Evolutionary conservation across 495 filamentous ascomycete species (phyloP).

Genomic region (Penicillium ochrochloron): DNA sequence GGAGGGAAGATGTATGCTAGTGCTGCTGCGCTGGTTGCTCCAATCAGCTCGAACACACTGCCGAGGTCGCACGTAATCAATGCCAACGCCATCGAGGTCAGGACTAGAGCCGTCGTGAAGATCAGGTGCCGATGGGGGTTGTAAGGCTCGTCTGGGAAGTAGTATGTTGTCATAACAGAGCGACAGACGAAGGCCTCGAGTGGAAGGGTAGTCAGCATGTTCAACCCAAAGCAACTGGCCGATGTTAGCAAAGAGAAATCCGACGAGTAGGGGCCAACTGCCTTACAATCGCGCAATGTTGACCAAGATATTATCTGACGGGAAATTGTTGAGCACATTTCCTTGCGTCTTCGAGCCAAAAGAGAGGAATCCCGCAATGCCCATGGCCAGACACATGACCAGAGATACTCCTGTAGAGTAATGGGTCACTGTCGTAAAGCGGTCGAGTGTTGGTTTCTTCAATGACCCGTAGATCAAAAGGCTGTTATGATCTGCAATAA

Average conservation of each 20-base stretch:
- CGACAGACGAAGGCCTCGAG: slow-evolving; percentile 97
- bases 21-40: slow-evolving; percentile 90
- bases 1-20: slow-evolving; percentile 95
- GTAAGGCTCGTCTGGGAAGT: slow-evolving; percentile 79
- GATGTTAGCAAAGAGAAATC: slow-evolving; percentile 25
- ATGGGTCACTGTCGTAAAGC: slow-evolving; percentile 90
- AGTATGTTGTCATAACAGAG: slow-evolving; percentile 95
- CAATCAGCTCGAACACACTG: slow-evolving; percentile 91
- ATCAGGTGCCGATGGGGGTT: slow-evolving; percentile 83
- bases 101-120: slow-evolving; percentile 78
- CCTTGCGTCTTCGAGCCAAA: slow-evolving; percentile 91
- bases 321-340: slow-evolving; percentile 98
- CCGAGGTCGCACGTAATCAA: slow-evolving; percentile 92
- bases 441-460: slow-evolving; percentile 90
- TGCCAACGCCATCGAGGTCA: slow-evolving; percentile 74
- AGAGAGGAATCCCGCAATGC: slow-evolving; percentile 84
- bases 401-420: slow-evolving; percentile 88
- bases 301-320: slow-evolving; percentile 83
- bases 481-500: slow-evolving; percentile 79
- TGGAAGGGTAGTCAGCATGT: slow-evolving; percentile 97
- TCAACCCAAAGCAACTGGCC: slow-evolving; percentile 80
- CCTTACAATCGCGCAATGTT: slow-evolving; percentile 86
- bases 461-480: slow-evolving; percentile 97
- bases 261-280: background rate
- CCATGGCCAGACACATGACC: slow-evolving; percentile 86